Percentiles rank a stretch among this genome's conserved stretches.
phyloP scores from a whole-genome alignment of 495 filamentous ascomycete genomes.

The Recurvomyces mirabilis region DNA sequence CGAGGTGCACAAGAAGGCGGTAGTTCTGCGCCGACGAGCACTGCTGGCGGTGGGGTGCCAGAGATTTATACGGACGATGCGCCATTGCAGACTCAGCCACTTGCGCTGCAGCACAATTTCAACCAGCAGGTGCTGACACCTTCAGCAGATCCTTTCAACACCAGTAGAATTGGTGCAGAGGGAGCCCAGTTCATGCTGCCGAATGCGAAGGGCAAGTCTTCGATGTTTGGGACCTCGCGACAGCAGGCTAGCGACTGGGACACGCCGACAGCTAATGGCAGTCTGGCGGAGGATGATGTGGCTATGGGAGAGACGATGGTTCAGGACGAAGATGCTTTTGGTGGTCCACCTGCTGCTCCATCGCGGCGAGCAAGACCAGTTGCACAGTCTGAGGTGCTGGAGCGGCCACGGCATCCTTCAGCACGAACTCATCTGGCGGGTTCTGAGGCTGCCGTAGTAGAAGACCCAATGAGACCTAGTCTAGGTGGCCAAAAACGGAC shows the following conservation, averaged over 20 bases:
- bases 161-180: constrained; percentile 7
- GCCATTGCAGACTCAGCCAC: background rate
- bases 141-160: constrained; percentile 30
- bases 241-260: constrained; percentile 20
- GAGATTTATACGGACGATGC: constrained; percentile 17
- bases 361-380: constrained; percentile 38
- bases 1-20: constrained; percentile 60
- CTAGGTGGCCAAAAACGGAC: constrained; percentile 63
- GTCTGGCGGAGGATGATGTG: constrained; percentile 25
- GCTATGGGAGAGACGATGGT: constrained; percentile 32
- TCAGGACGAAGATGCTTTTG: constrained; percentile 1
- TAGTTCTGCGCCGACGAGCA: constrained; percentile 6
- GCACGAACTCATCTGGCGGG: constrained; percentile 13
- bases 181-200: constrained; percentile 4
- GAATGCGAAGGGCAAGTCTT: constrained; percentile 8
- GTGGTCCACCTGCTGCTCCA: constrained; percentile 57
- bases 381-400: constrained; percentile 23
- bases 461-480: constrained; percentile 23
- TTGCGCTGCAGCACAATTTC: constrained; percentile 12
- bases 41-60: background rate
- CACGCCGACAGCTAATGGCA: constrained; percentile 27
- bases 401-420: constrained; percentile 32
- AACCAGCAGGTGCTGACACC: constrained; percentile 27
- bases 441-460: background rate
- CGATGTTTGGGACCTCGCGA: background rate